Evolutionary conservation across 208 protist genomes (phyloP), one percentile per base, ranked within the genome.

Genomic region (Porcisia deanei): DNA sequence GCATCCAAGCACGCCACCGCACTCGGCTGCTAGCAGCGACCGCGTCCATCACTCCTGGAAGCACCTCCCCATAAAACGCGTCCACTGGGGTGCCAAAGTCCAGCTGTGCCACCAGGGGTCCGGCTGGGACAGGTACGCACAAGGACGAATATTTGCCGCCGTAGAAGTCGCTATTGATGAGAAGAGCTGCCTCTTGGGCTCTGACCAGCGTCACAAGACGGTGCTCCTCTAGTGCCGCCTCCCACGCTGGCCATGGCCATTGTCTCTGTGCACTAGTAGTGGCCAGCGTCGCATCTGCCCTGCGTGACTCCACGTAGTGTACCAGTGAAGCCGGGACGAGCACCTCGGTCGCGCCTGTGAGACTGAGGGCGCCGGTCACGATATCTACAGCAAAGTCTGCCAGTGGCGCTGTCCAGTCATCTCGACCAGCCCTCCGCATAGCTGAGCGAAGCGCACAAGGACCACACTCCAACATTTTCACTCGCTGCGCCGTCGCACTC

Each of bases 1-100:
- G 88, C 88, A 97, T 79, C 91, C 94, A 97, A 79, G 89, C 91
- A 22, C 81, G 80, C 86, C 89, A 93, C 18, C 64, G 74, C 41
- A 81, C 80, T 14, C 54, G 53, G 18, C 14, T 3, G 16, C 34
- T 37, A 3, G 57, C 54, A 10, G 30, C 58, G 14, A 91, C 52
- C 22, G 67, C 79, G 52, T 75, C 59, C 52, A 84, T 34, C 52
- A 90, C 69, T 6, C 61, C 45, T 14, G 79, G 73, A 4, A 90
- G 30, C 8, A 65, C 68, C 14, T 85, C 81, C 25, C 6, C 63
- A 65, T 90, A 88, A 73, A 93, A 94, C 1, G 65, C 60, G 34
- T 94, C 82, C 22, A 89, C 58, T 1, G 85, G 59, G 14, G 65
- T 25, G 37, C 47, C 54, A 69, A 97, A 95, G 43, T 87, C 72